These are phyloP conservation scores for Fraxinus latifolia DNA, from an alignment of 305 asterid species.

Conservation along the genomic window DNA sequence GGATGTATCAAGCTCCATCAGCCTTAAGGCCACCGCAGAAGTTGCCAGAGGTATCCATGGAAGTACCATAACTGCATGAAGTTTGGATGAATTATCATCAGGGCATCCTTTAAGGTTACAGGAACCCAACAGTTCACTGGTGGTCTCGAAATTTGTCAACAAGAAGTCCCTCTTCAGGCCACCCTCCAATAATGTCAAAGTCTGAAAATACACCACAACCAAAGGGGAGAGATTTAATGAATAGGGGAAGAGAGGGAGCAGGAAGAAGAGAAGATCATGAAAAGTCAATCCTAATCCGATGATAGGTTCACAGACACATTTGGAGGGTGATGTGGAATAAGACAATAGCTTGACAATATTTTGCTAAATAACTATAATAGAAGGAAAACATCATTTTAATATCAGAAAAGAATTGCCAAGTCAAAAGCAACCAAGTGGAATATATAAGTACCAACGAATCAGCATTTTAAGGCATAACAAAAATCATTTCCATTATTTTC, in stretches of 20 bases:
- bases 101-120: conserved; percentile 21
- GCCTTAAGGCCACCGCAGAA: conserved; percentile 70
- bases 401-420: neutral
- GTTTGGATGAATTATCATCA: conserved; percentile 27
- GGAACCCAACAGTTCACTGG: conserved; percentile 51
- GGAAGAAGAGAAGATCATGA: neutral
- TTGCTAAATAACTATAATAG: neutral
- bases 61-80: conserved; percentile 42
- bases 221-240: neutral
- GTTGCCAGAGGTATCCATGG: conserved; percentile 82
- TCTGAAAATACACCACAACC: conserved; percentile 33
- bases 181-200: conserved; percentile 56
- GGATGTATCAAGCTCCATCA: conserved; percentile 69
- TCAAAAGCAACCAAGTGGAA: neutral
- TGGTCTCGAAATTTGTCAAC: conserved; percentile 51
- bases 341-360: neutral
- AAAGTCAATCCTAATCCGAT: neutral
- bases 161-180: conserved; percentile 61
- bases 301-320: neutral
- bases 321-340: neutral
- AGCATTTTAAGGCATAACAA: neutral
- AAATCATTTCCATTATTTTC: neutral
- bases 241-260: neutral
- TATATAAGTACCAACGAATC: neutral
- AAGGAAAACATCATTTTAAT: neutral